Percentiles rank a stretch among this genome's conserved stretches.
These are phyloP conservation scores for Diutina neorugosa DNA, from an alignment of 1,139 yeast species.

Conservation along the genomic window DNA sequence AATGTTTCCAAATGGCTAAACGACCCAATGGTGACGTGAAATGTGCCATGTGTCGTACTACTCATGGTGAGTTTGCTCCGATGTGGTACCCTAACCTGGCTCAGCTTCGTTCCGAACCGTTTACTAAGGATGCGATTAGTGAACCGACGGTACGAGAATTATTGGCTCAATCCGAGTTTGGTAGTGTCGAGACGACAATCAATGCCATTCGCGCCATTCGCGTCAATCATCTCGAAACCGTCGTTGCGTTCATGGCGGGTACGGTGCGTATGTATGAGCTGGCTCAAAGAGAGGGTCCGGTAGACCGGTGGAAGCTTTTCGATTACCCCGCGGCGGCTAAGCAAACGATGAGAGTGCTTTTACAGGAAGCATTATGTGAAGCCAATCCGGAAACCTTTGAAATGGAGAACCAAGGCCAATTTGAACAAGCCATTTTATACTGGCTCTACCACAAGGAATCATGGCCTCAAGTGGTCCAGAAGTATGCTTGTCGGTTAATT, in stretches of 20 bases:
- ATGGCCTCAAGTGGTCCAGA: background rate
- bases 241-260: background rate
- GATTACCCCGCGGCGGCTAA: background rate
- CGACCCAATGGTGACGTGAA: background rate
- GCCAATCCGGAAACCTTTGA: background rate
- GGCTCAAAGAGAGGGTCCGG: background rate
- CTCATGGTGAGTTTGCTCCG: background rate
- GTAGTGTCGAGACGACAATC: background rate
- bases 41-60: constrained; percentile 1
- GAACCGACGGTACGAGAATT: background rate
- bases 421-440: background rate
- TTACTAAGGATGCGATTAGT: background rate
- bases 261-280: background rate
- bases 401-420: background rate
- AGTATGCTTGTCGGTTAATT: background rate
- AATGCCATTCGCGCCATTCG: background rate
- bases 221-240: background rate
- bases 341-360: background rate
- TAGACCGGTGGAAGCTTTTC: background rate
- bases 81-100: background rate
- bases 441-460: background rate
- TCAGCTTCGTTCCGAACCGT: background rate
- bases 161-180: background rate
- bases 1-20: background rate
- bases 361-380: background rate